Evolutionary conservation across 2,329 filamentous ascomycete genomes (phyloP).

Genomic region (Cladosporium colombiae): DNA sequence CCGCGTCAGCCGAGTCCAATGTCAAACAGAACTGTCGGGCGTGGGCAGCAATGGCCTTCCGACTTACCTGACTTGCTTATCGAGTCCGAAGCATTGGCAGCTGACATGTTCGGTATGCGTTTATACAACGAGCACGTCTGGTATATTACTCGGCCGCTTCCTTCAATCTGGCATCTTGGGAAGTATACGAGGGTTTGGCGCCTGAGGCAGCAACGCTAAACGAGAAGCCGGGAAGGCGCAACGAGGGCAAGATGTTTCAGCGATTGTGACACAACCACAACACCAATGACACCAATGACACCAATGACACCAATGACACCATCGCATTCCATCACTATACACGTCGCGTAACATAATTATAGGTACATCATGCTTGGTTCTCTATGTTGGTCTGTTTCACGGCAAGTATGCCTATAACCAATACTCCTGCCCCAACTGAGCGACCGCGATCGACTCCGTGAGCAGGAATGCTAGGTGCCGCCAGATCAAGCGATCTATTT

Average conservation of each 20-base stretch:
- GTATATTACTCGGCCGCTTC: neutral
- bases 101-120: slow-evolving; percentile 22
- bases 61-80: slow-evolving; percentile 26
- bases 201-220: slow-evolving; percentile 5
- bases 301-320: neutral
- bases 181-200: neutral
- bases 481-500: neutral
- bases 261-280: neutral
- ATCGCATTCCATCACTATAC: neutral
- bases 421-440: neutral
- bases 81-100: slow-evolving; percentile 20
- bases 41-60: neutral
- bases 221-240: neutral
- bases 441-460: neutral
- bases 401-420: neutral
- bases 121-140: neutral
- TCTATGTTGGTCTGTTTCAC: neutral
- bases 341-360: neutral
- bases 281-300: neutral
- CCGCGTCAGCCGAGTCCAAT: slow-evolving; percentile 25
- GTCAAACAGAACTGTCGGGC: neutral
- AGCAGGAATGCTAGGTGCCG: neutral
- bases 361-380: neutral
- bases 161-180: neutral
- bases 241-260: neutral